A percentile compares a stretch with the other conserved stretches of the same genome.
Conservation (phyloP, 2,329 filamentous ascomycete species). For the Pseudogymnoascus sp. region DNA sequence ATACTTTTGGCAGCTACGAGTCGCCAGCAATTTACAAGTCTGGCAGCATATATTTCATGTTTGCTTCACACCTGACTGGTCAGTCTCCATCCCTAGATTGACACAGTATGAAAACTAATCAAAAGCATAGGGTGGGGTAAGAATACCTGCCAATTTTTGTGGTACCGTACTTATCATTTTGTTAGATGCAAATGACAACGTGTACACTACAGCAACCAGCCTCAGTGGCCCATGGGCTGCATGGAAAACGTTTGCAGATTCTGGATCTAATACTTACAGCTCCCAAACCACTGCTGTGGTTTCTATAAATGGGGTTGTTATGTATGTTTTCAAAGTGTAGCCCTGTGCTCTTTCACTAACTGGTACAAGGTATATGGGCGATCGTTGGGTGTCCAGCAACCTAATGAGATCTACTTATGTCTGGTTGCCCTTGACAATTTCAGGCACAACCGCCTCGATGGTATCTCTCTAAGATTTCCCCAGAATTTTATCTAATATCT, state of each 20-base stretch:
- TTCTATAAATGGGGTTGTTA: slow-evolving; percentile 28
- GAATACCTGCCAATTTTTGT: background rate
- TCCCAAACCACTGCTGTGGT: slow-evolving; percentile 55
- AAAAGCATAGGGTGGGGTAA: background rate
- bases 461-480: slow-evolving; percentile 15
- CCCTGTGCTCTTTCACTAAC: background rate
- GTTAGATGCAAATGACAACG: slow-evolving; percentile 54
- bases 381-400: slow-evolving; percentile 55
- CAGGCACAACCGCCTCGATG: slow-evolving; percentile 42
- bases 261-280: slow-evolving; percentile 46
- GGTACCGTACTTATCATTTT: background rate
- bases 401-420: slow-evolving; percentile 53
- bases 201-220: slow-evolving; percentile 49
- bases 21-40: slow-evolving; percentile 55
- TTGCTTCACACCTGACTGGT: slow-evolving; percentile 48
- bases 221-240: slow-evolving; percentile 51
- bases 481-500: background rate
- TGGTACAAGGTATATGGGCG: slow-evolving; percentile 50
- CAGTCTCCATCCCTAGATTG: slow-evolving; percentile 17
- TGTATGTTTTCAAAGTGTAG: slow-evolving; percentile 16
- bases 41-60: slow-evolving; percentile 54
- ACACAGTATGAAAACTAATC: background rate
- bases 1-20: slow-evolving; percentile 45
- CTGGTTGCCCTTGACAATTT: slow-evolving; percentile 52
- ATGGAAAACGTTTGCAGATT: slow-evolving; percentile 50